Conservation (phyloP, 2,329 filamentous ascomycete genomes). For the Fusarium cicatricum region DNA sequence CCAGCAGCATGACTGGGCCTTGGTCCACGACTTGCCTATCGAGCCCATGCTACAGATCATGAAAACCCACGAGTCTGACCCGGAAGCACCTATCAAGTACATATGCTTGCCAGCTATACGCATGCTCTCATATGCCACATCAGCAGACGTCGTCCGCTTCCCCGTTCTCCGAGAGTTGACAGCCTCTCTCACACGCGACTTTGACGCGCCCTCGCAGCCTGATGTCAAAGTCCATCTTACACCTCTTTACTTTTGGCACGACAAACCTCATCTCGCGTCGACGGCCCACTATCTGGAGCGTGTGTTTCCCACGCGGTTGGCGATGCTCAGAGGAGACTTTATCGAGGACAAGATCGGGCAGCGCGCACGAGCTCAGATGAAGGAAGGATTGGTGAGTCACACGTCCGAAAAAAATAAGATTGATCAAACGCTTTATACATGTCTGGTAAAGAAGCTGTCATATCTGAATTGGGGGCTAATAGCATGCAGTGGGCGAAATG, state of each 20-base stretch:
- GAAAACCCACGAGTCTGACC: conserved; percentile 45
- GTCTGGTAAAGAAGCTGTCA: no score
- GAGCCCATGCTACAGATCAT: conserved; percentile 56
- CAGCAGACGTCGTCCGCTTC: conserved; percentile 54
- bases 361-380: conserved; percentile 64
- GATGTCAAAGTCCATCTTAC: conserved; percentile 54
- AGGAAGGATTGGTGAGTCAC: conserved; percentile 50
- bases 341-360: conserved; percentile 66
- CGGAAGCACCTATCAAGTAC: conserved; percentile 56
- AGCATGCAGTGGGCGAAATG: conserved; percentile 54
- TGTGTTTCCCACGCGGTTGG: conserved; percentile 59
- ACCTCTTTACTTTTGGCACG: conserved; percentile 67
- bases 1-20: conserved; percentile 65
- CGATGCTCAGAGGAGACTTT: conserved; percentile 61
- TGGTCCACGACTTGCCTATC: conserved; percentile 56
- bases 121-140: conserved; percentile 60
- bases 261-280: conserved; percentile 63
- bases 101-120: conserved; percentile 61
- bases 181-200: conserved; percentile 51
- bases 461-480: neutral
- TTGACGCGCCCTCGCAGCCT: conserved; percentile 31
- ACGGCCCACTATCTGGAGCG: conserved; percentile 58
- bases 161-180: conserved; percentile 54
- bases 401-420: accelerated
- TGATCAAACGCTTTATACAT: no score